phyloP scores from a whole-genome alignment of 257 asterid species.

The Solanum lignicaule region DNA sequence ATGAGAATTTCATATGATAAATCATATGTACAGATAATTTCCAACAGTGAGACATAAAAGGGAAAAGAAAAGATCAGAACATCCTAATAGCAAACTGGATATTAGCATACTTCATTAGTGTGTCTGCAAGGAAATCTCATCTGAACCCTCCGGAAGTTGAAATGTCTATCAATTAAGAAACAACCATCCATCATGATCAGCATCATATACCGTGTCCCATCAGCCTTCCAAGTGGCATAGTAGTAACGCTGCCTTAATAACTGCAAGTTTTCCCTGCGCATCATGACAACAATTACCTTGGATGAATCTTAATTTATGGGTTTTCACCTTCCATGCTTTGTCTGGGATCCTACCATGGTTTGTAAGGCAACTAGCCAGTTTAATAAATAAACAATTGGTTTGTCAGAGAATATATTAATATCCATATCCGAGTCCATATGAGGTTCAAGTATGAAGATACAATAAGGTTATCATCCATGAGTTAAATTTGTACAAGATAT shows the following conservation, averaged over 20 bases:
- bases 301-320: not conserved
- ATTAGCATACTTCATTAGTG: conserved; percentile 51
- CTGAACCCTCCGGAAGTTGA: conserved; percentile 88
- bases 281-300: not conserved
- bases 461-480: not conserved
- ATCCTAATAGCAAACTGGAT: not conserved
- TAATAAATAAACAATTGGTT: not conserved
- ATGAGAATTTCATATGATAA: not conserved
- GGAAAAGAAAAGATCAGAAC: not conserved
- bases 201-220: conserved; percentile 99
- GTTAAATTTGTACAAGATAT: not conserved
- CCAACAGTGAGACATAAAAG: conserved; percentile 6
- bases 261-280: conserved; percentile 82
- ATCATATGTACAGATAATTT: not conserved
- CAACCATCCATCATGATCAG: conserved; percentile 93
- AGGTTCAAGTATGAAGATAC: not conserved
- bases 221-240: conserved; percentile 99
- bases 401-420: not conserved
- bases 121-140: conserved; percentile 90
- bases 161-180: conserved; percentile 83
- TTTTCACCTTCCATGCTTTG: not conserved
- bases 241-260: conserved; percentile 86
- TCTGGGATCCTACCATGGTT: not conserved
- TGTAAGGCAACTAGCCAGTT: not conserved
- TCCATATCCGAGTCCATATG: not conserved